phyloP scores from a whole-genome alignment of 2,329 filamentous ascomycete genomes.

The Talaromyces marneffei region DNA sequence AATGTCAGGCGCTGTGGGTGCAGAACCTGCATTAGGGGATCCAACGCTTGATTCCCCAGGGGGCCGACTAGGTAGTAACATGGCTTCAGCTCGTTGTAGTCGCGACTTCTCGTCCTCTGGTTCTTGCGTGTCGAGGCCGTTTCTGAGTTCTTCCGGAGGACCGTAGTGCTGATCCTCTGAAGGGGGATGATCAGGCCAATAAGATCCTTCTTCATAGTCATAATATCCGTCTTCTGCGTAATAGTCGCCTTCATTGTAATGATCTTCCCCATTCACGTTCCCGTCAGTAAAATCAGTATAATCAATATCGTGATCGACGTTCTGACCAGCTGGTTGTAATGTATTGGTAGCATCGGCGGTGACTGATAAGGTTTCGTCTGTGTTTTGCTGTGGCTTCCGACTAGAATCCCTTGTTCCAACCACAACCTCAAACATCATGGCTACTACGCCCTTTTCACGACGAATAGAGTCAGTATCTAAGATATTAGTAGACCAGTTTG shows the following conservation, averaged over 20 bases:
- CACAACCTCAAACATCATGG: slow-evolving; percentile 76
- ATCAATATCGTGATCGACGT: slow-evolving; percentile 6
- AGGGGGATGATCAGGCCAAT: slow-evolving; percentile 23
- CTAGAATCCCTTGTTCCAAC: slow-evolving; percentile 79
- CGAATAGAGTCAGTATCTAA: slow-evolving; percentile 81
- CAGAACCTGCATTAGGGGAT: slow-evolving; percentile 39
- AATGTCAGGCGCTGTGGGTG: slow-evolving; percentile 42
- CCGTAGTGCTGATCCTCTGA: slow-evolving; percentile 22
- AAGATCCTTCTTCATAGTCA: slow-evolving; percentile 18
- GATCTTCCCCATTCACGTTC: slow-evolving; percentile 25
- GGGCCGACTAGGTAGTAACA: slow-evolving; percentile 74
- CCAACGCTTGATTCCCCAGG: slow-evolving; percentile 44
- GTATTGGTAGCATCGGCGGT: slow-evolving; percentile 17
- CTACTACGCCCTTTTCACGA: slow-evolving; percentile 86
- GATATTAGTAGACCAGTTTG: slow-evolving; percentile 55
- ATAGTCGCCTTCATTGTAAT: slow-evolving; percentile 23
- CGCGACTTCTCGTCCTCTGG: slow-evolving; percentile 75
- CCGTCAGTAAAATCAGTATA: not conserved
- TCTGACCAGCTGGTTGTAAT: slow-evolving; percentile 24
- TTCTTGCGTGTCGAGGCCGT: slow-evolving; percentile 52
- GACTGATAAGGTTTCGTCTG: slow-evolving; percentile 26
- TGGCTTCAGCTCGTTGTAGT: slow-evolving; percentile 68
- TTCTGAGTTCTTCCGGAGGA: slow-evolving; percentile 21
- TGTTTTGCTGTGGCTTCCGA: slow-evolving; percentile 43
- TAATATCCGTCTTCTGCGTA: slow-evolving; percentile 23